Percentiles rank a stretch among this genome's conserved stretches.
phyloP scores from a whole-genome alignment of 2,329 filamentous ascomycete genomes.

The Zymoseptoria pseudotritici region DNA sequence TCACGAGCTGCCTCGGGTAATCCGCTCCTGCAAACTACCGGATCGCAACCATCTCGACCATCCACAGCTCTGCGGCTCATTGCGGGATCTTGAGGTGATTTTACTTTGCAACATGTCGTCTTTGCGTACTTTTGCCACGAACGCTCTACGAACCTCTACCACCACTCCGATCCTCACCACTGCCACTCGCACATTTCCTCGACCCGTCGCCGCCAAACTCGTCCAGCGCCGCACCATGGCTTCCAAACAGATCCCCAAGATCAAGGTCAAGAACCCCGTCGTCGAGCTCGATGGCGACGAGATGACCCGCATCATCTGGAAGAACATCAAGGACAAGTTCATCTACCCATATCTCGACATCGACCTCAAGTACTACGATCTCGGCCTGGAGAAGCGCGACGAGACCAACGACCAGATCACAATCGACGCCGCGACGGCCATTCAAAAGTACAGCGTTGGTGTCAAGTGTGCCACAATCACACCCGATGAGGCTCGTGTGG shows the following conservation, averaged over 20 bases:
- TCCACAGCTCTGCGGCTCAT: constrained; percentile 42
- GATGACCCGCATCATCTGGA: constrained; percentile 99
- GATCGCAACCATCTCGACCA: not conserved
- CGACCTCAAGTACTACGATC: constrained; percentile 65
- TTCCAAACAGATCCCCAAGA: constrained; percentile 57
- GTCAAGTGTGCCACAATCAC: constrained; percentile 99
- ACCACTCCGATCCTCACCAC: constrained; percentile 12
- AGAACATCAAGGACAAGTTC: constrained; percentile 98
- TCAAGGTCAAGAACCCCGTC: constrained; percentile 98
- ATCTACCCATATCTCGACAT: constrained; percentile 94
- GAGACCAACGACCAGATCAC: constrained; percentile 96
- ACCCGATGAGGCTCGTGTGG: constrained; percentile 88
- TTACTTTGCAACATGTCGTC: constrained; percentile 29
- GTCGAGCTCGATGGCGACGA: constrained; percentile 91
- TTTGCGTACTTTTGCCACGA: constrained; percentile 11
- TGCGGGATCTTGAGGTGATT: constrained; percentile 36
- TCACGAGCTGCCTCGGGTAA: not conserved
- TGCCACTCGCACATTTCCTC: constrained; percentile 22
- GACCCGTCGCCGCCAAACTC: constrained; percentile 27
- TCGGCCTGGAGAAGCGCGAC: constrained; percentile 87
- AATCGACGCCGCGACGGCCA: constrained; percentile 87
- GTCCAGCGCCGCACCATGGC: constrained; percentile 33
- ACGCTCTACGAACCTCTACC: constrained; percentile 9
- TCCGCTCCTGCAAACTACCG: not conserved
- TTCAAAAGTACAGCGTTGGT: constrained; percentile 97